Evolutionary conservation across 306 rosid species (phyloP), one percentile per base, ranked within the genome.

Genomic region (Lathyrus tuberosus): DNA sequence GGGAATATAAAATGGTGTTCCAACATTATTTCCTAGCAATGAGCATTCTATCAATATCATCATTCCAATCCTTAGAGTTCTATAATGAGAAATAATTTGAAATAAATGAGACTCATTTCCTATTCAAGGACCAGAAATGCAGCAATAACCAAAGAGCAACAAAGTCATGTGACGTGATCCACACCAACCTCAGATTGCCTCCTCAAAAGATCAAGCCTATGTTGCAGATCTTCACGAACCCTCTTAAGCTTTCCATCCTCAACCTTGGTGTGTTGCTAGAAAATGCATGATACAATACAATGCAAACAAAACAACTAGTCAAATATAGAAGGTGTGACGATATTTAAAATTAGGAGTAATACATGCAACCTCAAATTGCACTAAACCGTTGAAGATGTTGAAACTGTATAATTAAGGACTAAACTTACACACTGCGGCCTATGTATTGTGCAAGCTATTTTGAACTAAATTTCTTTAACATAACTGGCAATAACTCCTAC

Each of bases 111-210:
- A 48, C 48, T 65, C 18, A 70, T 52, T 66, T 66, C 62, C 56
- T 31, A 24, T 17, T 65, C 51, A 56, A 65, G 63, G 33, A 67
- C 66, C 4, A n/a, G 48, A 67, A 65, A 61, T 52, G 61, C 69
- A 18, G 52, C 12, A 59, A 63, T 30, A 33, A 24, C 69, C 15
- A 48, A 63, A 75, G 58, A 62, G 73, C 15, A 13, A 54, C 22
- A 58, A 59, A 17, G 65, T 65, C 57, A 38, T 61, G 51, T 18
- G 59, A 37, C 70, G 54, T 54, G 33, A 40, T 57, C 40, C 70
- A 71, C 60, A 78, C 97, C 71, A 72, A 94, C 99, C 75, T 94
- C 99, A 70, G 95, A 86, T 77, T 85, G 99, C 85, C 62, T 91
- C 72, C 84, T 87, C 63, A 94, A 79, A 78, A 84, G 70, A 70